Evolutionary conservation across 108 stramenopile genomes (phyloP).

Genomic region (Epipyxis sp.): DNA sequence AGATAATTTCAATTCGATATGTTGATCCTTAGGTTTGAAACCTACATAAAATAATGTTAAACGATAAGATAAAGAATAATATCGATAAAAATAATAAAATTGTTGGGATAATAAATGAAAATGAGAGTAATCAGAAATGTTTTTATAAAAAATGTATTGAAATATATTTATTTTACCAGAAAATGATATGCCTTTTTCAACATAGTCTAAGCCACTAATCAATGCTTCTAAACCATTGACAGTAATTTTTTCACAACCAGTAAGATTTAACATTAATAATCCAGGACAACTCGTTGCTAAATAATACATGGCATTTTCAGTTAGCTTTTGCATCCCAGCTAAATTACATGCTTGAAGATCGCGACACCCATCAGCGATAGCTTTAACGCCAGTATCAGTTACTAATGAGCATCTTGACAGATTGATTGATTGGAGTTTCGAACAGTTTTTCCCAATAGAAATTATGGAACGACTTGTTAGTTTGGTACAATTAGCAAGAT

Average conservation of each 20-base stretch:
- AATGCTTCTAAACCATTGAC: conserved; percentile 8
- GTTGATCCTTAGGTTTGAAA: conserved; percentile 25
- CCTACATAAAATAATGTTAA: no score
- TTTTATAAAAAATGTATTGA: no score
- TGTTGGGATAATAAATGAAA: no score
- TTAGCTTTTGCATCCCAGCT: background rate
- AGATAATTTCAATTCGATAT: background rate
- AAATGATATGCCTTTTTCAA: conserved; percentile 10
- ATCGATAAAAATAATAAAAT: no score
- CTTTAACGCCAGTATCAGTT: conserved; percentile 20
- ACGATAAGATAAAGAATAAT: no score
- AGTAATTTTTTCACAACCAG: conserved; percentile 24
- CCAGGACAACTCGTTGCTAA: conserved; percentile 2
- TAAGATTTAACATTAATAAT: conserved; percentile 15
- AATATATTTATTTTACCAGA: no score
- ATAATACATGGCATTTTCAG: conserved; percentile 5
- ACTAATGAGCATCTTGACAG: conserved; percentile 12
- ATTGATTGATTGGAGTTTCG: conserved; percentile 1
- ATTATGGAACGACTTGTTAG: conserved; percentile 14
- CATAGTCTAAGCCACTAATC: background rate
- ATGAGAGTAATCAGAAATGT: no score
- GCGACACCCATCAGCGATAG: background rate
- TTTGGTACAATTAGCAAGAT: background rate
- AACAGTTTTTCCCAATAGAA: conserved; percentile 1
- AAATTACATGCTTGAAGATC: conserved; percentile 19